Evolutionary conservation across 305 asterid species (phyloP), one percentile per base, ranked within the genome.

Genomic region (Fraxinus velutina): DNA sequence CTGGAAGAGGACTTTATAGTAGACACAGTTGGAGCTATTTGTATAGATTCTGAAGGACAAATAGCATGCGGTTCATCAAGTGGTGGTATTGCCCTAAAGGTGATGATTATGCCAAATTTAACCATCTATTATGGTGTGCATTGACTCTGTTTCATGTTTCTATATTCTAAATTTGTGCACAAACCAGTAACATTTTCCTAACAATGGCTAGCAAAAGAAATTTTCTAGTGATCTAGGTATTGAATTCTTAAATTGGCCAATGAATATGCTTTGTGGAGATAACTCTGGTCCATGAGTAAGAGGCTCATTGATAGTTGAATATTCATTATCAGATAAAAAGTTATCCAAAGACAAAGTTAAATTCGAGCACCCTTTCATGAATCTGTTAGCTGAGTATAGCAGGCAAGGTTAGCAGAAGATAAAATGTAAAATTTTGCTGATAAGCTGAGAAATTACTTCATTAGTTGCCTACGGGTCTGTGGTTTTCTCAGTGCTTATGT

Each of bases 1-100:
- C 78, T 79, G 76, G 91, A 88, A 73, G 94, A 91, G 88, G 90
- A 92, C 44, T 50, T 80, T 72, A 73, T 90, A 82, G 83, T 81
- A 85, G 99, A 95, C 89, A 95, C 99, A 34, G 97, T 95, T 80
- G 99, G 99, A 81, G 97, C 92, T 74, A 90, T 95, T 79, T 95
- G 99, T 88, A 88, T 93, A 22, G 99, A 95, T 88, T 90, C 92
- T 5, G 87, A 89, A 86, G 99, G 99, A 73, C 92, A 84, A 73
- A 52, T 92, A 75, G 99, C 97, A 75, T 89, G 93, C 79, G 99
- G 98, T 77, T 95, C 97, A 80, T 95, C 99, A 68, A 95, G 99
- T 85, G 99, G 99, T 77, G 98, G 98, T 82, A 90, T 95, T 87
- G 93, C 99, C 81, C 90, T 95, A 83, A 95, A 95, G 98, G 99